Percentiles rank a stretch among this genome's conserved stretches.
These are phyloP conservation scores for Sparassis latifolia DNA, from an alignment of 1,284 basidiomycete genomes.

Conservation along the genomic window DNA sequence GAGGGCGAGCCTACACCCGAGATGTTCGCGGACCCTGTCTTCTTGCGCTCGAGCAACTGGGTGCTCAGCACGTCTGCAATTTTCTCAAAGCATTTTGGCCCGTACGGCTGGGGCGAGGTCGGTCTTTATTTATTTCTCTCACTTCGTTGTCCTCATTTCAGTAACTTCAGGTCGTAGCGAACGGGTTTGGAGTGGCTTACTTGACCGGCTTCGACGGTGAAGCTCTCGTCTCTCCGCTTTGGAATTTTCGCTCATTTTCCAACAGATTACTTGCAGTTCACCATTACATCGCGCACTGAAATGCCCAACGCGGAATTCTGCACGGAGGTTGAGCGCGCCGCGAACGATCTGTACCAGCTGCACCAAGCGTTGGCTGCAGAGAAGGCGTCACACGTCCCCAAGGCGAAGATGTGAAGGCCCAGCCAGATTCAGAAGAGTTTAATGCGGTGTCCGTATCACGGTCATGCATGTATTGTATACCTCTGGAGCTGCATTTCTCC, in stretches of 20 bases:
- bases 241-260: neutral
- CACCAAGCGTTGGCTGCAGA: conserved; percentile 8
- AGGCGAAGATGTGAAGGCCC: no score
- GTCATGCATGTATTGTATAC: no score
- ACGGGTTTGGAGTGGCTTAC: conserved; percentile 76
- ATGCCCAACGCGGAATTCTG: conserved; percentile 70
- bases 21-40: conserved; percentile 70
- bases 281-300: conserved; percentile 70
- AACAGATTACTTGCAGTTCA: conserved; percentile 72
- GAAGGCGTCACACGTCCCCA: no score
- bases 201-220: conserved; percentile 68
- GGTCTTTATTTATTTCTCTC: conserved; percentile 6
- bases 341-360: conserved; percentile 52
- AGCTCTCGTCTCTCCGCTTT: conserved; percentile 13
- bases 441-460: no score
- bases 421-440: no score
- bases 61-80: conserved; percentile 82
- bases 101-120: conserved; percentile 85
- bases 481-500: no score
- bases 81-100: conserved; percentile 73
- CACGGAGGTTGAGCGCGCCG: conserved; percentile 59
- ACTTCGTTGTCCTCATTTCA: conserved; percentile 9
- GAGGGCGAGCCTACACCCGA: conserved; percentile 58
- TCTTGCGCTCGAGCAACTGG: conserved; percentile 62
- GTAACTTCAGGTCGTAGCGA: conserved; percentile 53